phyloP scores from a whole-genome alignment of 1,284 basidiomycete genomes.

The Trametes pubescens region DNA sequence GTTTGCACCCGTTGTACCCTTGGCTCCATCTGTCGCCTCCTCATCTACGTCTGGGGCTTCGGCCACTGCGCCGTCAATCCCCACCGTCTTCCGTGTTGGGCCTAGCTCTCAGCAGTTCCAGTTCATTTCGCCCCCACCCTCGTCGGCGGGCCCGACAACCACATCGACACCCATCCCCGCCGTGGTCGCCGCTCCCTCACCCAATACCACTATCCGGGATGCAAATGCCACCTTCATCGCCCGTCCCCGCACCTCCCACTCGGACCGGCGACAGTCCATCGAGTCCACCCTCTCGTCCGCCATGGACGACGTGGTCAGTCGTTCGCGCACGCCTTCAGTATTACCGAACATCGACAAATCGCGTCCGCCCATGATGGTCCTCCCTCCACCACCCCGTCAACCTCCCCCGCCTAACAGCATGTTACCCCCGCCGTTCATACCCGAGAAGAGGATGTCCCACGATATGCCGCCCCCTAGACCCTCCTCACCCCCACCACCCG shows the following conservation, averaged over 20 bases:
- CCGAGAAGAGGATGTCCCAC: slow-evolving; percentile 66
- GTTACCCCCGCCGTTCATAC: slow-evolving; percentile 79
- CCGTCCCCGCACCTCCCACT: slow-evolving; percentile 49
- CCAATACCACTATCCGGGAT: slow-evolving; percentile 54
- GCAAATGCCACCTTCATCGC: slow-evolving; percentile 53
- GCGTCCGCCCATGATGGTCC: slow-evolving; percentile 83
- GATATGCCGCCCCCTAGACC: slow-evolving; percentile 81
- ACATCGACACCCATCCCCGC: slow-evolving; percentile 35
- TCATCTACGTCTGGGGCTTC: slow-evolving; percentile 29
- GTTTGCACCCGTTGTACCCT: slow-evolving; percentile 19
- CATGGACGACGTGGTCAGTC: slow-evolving; percentile 51
- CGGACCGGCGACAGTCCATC: slow-evolving; percentile 58
- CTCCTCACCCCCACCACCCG: slow-evolving; percentile 87
- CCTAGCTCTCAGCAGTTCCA: slow-evolving; percentile 75
- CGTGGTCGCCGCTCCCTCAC: slow-evolving; percentile 46
- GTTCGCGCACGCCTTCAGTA: slow-evolving; percentile 66
- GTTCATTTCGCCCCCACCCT: slow-evolving; percentile 63
- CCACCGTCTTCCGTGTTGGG: slow-evolving; percentile 54
- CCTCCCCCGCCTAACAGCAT: slow-evolving; percentile 81
- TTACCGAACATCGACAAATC: slow-evolving; percentile 75
- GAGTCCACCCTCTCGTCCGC: slow-evolving; percentile 70
- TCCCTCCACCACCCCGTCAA: slow-evolving; percentile 84
- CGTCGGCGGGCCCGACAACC: slow-evolving; percentile 48
- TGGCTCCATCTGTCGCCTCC: slow-evolving; percentile 28
- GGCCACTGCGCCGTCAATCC: slow-evolving; percentile 29